Evolutionary conservation across 352 stramenopile genomes (phyloP), one percentile per base, ranked within the genome.

Genomic region (Phytophthora colocasiae): DNA sequence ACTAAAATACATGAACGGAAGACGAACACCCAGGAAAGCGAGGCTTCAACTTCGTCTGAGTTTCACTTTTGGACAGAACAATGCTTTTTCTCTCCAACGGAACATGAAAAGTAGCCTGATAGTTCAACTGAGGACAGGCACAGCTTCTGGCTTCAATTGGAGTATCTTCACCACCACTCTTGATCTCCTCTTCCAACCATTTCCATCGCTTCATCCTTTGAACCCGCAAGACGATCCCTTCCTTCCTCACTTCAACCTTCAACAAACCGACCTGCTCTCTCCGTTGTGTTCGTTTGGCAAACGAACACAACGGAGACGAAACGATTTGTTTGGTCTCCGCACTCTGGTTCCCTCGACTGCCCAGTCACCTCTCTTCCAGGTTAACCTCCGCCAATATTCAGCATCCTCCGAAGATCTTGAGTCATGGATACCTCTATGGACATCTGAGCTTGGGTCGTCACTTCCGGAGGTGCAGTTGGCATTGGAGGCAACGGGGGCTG

Each of bases 361-460:
- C 50, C 24, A 24, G 36, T 15, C 38, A 34, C 15, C 19, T 22
- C 22, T 22, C 9, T 29, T 44, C 22, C 19, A 39, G 22, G 4
- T 71, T 78, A 81, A 12, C 63, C 77, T 24, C 77, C 73, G 24
- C 81, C 81, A 52, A 92, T 94, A 75, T 92, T 94, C 44, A 94
- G 78, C 86, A 94, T 87, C 40, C 82, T 79, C 45, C 83, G 74
- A 56, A 94, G 68, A 41, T 92, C 84, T 52, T 91, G 79, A 59
- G 86, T 94, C 86, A 94, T 92, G 22, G 81, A 89, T 40, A 85
- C 61, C 67, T 94, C 86, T 19, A 85, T 66, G 22, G 82, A 83
- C 69, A 78, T 78, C 53, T 74, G 71, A 1, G 66, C 50, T 26
- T 52, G 17, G 10, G 36, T 11, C 14, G 54, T 32, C 43, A 73